Percentiles rank a stretch among this genome's conserved stretches.
phyloP scores from a whole-genome alignment of 1,139 yeast genomes.

The Entelexis sorbosivorans region DNA sequence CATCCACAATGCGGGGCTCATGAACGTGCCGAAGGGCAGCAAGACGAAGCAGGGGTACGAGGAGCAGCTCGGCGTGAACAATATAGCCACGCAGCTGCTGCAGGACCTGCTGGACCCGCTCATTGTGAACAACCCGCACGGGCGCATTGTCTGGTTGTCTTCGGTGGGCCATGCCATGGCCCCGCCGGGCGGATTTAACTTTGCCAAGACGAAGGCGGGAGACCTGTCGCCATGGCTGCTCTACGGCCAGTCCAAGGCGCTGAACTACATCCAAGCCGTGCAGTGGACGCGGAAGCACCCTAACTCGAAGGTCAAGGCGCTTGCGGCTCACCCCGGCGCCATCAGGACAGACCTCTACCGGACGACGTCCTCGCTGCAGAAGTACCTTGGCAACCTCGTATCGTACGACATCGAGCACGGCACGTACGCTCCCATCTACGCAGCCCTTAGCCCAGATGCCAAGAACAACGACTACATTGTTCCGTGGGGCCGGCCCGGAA shows the following conservation, averaged over 20 bases:
- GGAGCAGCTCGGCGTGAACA: constrained; percentile 42
- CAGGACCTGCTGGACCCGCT: constrained; percentile 40
- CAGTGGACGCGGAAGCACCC: constrained; percentile 36
- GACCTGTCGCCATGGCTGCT: background rate
- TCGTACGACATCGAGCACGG: constrained; percentile 31
- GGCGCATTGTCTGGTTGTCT: constrained; percentile 40
- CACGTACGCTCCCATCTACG: constrained; percentile 38
- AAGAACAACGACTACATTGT: constrained; percentile 28
- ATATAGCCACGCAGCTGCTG: constrained; percentile 41
- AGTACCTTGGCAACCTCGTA: constrained; percentile 5
- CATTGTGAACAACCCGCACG: constrained; percentile 26
- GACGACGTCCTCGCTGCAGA: constrained; percentile 16
- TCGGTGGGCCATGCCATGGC: constrained; percentile 35
- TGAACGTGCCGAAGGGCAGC: constrained; percentile 35
- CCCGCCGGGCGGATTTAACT: constrained; percentile 24
- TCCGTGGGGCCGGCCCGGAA: constrained; percentile 33
- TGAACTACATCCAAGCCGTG: constrained; percentile 36
- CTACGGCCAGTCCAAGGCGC: constrained; percentile 43
- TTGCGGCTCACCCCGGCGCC: constrained; percentile 41
- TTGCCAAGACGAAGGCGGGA: background rate
- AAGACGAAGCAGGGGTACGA: constrained; percentile 40
- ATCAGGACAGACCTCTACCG: constrained; percentile 37
- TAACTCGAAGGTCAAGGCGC: constrained; percentile 32
- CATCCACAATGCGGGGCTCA: constrained; percentile 37
- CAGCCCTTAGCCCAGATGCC: constrained; percentile 36